Conservation (phyloP, 2,329 filamentous ascomycete genomes). For the Calonectria montana region DNA sequence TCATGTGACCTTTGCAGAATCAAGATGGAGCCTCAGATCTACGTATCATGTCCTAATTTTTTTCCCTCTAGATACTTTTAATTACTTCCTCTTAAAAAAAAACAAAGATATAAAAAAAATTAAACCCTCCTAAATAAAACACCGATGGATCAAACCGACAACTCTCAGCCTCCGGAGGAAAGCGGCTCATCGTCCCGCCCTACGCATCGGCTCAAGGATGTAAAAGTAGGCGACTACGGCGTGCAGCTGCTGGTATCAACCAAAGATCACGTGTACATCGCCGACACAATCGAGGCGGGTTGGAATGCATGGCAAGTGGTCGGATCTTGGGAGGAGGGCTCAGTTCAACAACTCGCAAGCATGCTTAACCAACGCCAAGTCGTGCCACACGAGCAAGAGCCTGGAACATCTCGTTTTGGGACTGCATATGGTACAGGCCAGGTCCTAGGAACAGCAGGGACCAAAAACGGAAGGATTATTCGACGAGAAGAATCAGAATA, state of each 20-base stretch:
- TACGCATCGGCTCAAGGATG: background rate
- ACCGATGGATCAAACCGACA: background rate
- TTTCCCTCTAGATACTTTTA: background rate
- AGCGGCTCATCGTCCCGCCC: background rate
- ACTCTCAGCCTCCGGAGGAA: background rate
- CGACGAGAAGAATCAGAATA: background rate
- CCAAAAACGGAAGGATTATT: background rate
- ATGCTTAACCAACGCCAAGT: constrained; percentile 13
- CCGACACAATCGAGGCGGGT: constrained; percentile 24
- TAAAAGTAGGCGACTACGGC: constrained; percentile 29
- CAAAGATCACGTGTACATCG: constrained; percentile 35
- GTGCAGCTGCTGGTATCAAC: constrained; percentile 36
- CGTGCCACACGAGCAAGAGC: background rate
- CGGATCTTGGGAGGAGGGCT: constrained; percentile 28
- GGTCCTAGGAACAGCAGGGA: background rate
- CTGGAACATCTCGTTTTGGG: background rate
- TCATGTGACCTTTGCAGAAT: constrained; percentile 14
- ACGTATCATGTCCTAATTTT: background rate
- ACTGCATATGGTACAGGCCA: constrained; percentile 2
- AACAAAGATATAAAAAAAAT: background rate
- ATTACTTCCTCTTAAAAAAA: background rate
- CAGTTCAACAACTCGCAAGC: constrained; percentile 15
- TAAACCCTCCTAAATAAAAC: background rate
- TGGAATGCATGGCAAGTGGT: constrained; percentile 32
- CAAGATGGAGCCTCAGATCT: background rate